Evolutionary conservation across 257 asterid species (phyloP).

Genomic region (Ophiorrhiza pumila): DNA sequence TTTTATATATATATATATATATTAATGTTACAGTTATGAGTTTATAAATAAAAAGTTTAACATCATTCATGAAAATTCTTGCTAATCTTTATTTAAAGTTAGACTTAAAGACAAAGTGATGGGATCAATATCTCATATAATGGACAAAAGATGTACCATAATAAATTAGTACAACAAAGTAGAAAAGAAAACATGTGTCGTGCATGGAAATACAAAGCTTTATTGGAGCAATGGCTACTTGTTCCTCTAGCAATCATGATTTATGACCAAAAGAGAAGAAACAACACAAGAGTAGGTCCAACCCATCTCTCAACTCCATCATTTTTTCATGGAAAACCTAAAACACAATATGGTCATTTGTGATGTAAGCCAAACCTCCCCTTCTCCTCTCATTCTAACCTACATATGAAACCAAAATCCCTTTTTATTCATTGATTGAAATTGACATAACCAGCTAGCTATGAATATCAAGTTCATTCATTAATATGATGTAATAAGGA

Average conservation of each 20-base stretch:
- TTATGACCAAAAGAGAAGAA: conserved; percentile 16
- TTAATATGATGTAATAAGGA: conserved; percentile 17
- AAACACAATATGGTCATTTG: neutral
- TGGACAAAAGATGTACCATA: neutral
- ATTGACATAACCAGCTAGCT: conserved; percentile 12
- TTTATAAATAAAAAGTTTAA: neutral
- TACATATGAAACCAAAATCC: neutral
- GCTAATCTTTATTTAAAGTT: conserved; percentile 6
- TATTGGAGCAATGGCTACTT: conserved; percentile 12
- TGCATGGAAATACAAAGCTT: conserved; percentile 9
- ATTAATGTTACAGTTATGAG: neutral
- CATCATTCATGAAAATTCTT: conserved; percentile 6
- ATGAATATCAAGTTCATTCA: neutral
- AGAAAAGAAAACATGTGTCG: conserved; percentile 6
- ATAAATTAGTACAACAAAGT: neutral
- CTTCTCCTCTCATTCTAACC: neutral
- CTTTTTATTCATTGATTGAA: conserved; percentile 13
- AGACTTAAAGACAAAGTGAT: conserved; percentile 8
- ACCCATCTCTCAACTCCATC: conserved; percentile 33
- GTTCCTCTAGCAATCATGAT: conserved; percentile 22
- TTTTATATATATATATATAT: neutral
- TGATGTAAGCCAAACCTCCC: neutral
- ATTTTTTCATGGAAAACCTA: conserved; percentile 19
- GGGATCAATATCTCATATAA: conserved; percentile 11
- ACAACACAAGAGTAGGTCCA: conserved; percentile 20